Percentiles rank a stretch among this genome's conserved stretches.
These are phyloP conservation scores for Peronospora tabacina DNA, from an alignment of 352 stramenopile genomes.

Conservation along the genomic window DNA sequence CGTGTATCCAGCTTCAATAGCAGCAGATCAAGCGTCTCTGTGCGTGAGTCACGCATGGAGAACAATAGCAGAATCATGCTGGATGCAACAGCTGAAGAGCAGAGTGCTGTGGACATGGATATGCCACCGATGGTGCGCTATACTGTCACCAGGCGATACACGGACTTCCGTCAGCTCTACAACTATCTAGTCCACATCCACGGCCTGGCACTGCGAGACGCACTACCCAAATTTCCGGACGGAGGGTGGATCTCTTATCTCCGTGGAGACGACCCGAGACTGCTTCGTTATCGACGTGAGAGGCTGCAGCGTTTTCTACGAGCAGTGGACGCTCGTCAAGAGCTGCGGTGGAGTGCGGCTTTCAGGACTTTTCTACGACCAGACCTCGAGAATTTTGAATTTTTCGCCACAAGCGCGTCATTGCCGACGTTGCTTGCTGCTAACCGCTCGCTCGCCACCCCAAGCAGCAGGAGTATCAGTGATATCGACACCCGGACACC, in stretches of 20 bases:
- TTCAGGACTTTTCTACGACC: slow-evolving; percentile 58
- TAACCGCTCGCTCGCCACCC: slow-evolving; percentile 19
- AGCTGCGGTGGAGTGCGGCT: slow-evolving; percentile 49
- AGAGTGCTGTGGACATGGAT: slow-evolving; percentile 26
- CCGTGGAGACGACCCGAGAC: slow-evolving; percentile 57
- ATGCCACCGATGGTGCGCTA: slow-evolving; percentile 68
- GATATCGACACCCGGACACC: slow-evolving; percentile 17
- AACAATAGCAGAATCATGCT: not conserved
- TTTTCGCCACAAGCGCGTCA: slow-evolving; percentile 3
- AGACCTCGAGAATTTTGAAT: slow-evolving; percentile 39
- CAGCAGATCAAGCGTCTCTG: slow-evolving; percentile 3
- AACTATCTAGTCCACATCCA: slow-evolving; percentile 48
- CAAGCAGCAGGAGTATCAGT: slow-evolving; percentile 19
- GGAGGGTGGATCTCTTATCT: slow-evolving; percentile 64
- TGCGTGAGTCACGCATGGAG: slow-evolving; percentile 1
- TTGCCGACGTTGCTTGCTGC: slow-evolving; percentile 24
- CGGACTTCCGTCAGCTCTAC: slow-evolving; percentile 65
- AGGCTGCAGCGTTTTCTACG: slow-evolving; percentile 53
- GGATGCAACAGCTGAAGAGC: slow-evolving; percentile 6
- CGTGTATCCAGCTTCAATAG: slow-evolving; percentile 27
- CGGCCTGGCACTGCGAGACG: slow-evolving; percentile 33
- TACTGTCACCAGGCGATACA: slow-evolving; percentile 73
- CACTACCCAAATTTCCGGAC: slow-evolving; percentile 60
- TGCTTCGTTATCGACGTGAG: slow-evolving; percentile 61
- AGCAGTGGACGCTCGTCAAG: slow-evolving; percentile 48